phyloP scores from a whole-genome alignment of 225 moss, liverwort and hornwort species.

The Marchantia polymorpha region DNA sequence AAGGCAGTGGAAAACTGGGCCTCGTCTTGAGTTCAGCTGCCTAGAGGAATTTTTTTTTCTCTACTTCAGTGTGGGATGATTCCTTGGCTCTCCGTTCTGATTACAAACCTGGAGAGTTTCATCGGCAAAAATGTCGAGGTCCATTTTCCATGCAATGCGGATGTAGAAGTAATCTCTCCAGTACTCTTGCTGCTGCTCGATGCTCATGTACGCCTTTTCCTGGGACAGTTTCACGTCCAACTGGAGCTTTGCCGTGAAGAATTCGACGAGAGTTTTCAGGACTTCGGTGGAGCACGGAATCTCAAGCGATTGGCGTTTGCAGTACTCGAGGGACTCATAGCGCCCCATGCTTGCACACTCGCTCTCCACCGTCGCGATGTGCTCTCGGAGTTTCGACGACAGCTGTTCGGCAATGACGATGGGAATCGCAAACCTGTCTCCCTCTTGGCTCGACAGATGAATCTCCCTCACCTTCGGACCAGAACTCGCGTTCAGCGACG shows the following conservation, averaged over 20 bases:
- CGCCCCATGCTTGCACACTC: slow-evolving; percentile 21
- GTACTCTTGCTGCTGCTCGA: slow-evolving; percentile 40
- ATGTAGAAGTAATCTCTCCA: slow-evolving; percentile 43
- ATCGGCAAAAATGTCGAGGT: slow-evolving; percentile 45
- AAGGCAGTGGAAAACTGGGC: neutral
- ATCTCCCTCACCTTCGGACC: slow-evolving; percentile 34
- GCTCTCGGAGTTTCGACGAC: slow-evolving; percentile 28
- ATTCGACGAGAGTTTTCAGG: slow-evolving; percentile 32
- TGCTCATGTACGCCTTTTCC: slow-evolving; percentile 29
- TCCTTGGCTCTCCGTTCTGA: neutral
- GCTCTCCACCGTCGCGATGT: slow-evolving; percentile 27
- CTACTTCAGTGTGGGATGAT: neutral
- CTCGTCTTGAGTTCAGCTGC: too few relatives aligned
- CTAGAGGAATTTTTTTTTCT: neutral
- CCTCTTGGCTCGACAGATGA: slow-evolving; percentile 32
- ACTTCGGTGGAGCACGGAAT: slow-evolving; percentile 39
- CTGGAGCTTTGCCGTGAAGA: slow-evolving; percentile 39
- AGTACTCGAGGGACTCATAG: slow-evolving; percentile 5
- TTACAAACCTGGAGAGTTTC: slow-evolving; percentile 37
- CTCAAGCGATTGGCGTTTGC: slow-evolving; percentile 26
- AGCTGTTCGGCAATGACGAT: slow-evolving; percentile 41
- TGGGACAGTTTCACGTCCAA: slow-evolving; percentile 35
- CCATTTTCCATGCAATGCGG: slow-evolving; percentile 38
- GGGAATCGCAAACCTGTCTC: slow-evolving; percentile 29
- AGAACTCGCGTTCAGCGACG: neutral